phyloP scores from a whole-genome alignment of 225 moss, liverwort and hornwort genomes.

The Rhytidiadelphus loreus region DNA sequence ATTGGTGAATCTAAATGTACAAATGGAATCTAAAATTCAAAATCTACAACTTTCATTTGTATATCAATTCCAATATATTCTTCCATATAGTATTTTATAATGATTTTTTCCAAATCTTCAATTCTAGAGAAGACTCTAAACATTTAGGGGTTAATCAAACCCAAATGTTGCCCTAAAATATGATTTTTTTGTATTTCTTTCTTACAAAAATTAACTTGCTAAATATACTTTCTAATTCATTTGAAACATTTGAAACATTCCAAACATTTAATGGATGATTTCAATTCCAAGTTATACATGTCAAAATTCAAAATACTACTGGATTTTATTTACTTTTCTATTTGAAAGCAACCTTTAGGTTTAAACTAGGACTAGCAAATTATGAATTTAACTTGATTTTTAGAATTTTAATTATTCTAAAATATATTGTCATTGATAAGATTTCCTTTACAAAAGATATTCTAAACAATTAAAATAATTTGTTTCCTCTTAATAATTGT shows the following conservation, averaged over 20 bases:
- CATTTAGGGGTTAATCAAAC: not conserved
- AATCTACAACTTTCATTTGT: no score
- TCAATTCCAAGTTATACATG: not conserved
- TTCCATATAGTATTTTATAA: no score
- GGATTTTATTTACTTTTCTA: no score
- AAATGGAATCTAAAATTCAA: no score
- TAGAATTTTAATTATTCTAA: not conserved
- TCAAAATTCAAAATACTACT: not conserved
- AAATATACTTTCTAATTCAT: not conserved
- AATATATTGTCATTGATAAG: not conserved
- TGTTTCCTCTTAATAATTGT: fast-evolving
- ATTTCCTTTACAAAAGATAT: not conserved
- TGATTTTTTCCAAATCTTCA: no score
- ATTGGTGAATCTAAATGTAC: no score
- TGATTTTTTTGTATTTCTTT: not conserved
- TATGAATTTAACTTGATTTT: not conserved
- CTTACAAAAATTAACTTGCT: fast-evolving
- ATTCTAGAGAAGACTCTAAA: no score
- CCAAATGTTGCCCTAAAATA: not conserved
- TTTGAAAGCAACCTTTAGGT: no score
- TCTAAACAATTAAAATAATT: not conserved
- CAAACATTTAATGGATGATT: not conserved
- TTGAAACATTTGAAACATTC: not conserved
- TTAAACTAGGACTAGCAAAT: not conserved
- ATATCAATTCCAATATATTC: no score